Base-by-base conservation (phyloP, 208 protist genomes). In the Tetramitus jugosus region DNA sequence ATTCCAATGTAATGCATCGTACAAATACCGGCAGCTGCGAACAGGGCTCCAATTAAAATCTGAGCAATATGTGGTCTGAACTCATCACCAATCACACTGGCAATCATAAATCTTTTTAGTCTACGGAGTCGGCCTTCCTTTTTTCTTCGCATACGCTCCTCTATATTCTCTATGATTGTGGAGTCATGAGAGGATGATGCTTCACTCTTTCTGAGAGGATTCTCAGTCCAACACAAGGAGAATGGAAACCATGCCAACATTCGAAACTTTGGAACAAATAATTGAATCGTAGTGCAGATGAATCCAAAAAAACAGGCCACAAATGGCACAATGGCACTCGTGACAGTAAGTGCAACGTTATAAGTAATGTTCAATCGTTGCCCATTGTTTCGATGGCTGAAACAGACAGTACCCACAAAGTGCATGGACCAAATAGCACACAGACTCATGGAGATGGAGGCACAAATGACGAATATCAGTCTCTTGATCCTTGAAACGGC, bases 381-480 rank as follows among this genome's bases (percentile, higher is more conserved):
- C 14, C 49, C 10, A 23, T 62, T 62, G 4, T 6, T 10, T 62
- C 4, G 14, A 31, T 7, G 56, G 29, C 56, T 62, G 26, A 31
- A 62, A 62, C 56, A n/a, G 26, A 62, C 3, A 26, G 17, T 62
- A 31, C 56, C 56, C 4, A 62, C 29, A 23, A 62, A 62, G 29
- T 62, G 56, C 56, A 62, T 62, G 3, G 56, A 62, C 56, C 56
- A 62, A 62, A 62, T 62, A 62, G 26, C 14, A 62, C 49, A 56
- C 14, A 10, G 20, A 20, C 49, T 56, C 49, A 56, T 56, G 10
- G 49, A 56, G 10, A 56, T 10, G 20, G 49, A 56, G 49, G 49
- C 10, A 26, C 10, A 20, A 26, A 56, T 20, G 14, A 56, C 49
- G 49, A 10, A 56, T 56, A 20, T 20, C 20, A 20, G 14, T 56